A percentile compares a stretch with the other conserved stretches of the same genome.
Evolutionary conservation across 805 yeast species (phyloP).

Genomic region (Hanseniaspora singularis): DNA sequence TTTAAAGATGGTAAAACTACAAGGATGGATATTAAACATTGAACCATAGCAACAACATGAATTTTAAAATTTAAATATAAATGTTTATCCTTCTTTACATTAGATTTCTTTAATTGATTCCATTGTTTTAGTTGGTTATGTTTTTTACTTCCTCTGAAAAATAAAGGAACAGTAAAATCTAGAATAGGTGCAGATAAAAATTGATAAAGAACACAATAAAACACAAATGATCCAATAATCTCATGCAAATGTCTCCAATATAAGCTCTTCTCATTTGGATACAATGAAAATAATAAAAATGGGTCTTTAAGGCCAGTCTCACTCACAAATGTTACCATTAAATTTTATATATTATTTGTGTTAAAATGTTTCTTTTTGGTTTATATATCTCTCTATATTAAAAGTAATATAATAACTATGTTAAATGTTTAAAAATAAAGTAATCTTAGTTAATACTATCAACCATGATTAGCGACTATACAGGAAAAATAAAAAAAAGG

Average conservation of each 20-base stretch:
- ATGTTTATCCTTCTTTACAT: conserved; percentile 27
- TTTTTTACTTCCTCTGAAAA: conserved; percentile 3
- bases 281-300: conserved; percentile 24
- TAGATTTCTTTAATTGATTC: conserved; percentile 36
- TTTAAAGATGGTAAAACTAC: conserved; percentile 58
- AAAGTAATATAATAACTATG: neutral
- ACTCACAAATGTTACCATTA: conserved; percentile 5
- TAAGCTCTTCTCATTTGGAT: conserved; percentile 32
- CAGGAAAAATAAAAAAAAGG: too few relatives aligned
- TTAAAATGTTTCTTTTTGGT: too few relatives aligned
- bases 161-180: neutral
- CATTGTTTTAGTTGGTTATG: conserved; percentile 32
- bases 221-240: conserved; percentile 42
- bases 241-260: conserved; percentile 64
- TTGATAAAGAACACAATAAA: conserved; percentile 43
- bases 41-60: conserved; percentile 80
- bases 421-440: too few relatives aligned
- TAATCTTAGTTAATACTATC: too few relatives aligned
- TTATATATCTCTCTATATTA: neutral
- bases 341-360: neutral
- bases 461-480: too few relatives aligned
- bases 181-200: conserved; percentile 34
- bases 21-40: conserved; percentile 53
- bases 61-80: conserved; percentile 69
- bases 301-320: conserved; percentile 22